A percentile compares a stretch with the other conserved stretches of the same genome.
These are phyloP conservation scores for Chaetomidium leptoderma DNA, from an alignment of 495 filamentous ascomycete species.

Conservation along the genomic window DNA sequence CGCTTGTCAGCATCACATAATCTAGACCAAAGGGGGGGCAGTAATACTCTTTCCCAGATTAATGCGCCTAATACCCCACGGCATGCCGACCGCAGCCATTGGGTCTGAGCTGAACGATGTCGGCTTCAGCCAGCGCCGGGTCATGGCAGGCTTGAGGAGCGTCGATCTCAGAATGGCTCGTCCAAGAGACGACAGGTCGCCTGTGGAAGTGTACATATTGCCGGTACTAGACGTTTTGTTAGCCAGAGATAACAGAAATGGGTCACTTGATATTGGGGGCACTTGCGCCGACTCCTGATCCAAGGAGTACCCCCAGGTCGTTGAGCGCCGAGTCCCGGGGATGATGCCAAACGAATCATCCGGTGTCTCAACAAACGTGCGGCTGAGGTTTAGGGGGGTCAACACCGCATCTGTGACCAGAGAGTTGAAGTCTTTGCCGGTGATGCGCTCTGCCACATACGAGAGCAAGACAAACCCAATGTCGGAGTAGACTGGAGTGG, in stretches of 20 bases:
- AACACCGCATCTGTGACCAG: constrained; percentile 41
- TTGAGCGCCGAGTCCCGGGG: constrained; percentile 29
- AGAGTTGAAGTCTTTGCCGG: constrained; percentile 32
- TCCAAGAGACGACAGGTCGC: constrained; percentile 50
- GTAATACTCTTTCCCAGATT: constrained; percentile 17
- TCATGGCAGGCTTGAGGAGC: constrained; percentile 44
- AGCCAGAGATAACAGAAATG: background rate
- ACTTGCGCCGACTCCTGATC: constrained; percentile 36
- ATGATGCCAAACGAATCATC: constrained; percentile 35
- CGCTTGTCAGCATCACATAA: background rate
- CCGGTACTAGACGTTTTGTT: constrained; percentile 40
- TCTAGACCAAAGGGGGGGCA: background rate
- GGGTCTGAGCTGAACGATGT: constrained; percentile 45
- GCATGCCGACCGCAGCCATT: constrained; percentile 45
- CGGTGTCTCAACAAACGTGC: constrained; percentile 35
- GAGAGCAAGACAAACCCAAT: constrained; percentile 37
- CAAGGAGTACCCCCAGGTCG: constrained; percentile 33
- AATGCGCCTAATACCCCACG: constrained; percentile 53
- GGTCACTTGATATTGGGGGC: background rate
- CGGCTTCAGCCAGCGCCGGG: constrained; percentile 56
- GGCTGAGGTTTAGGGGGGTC: constrained; percentile 42
- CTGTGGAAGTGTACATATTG: constrained; percentile 51
- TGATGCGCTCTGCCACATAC: constrained; percentile 38
- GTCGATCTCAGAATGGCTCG: constrained; percentile 51
- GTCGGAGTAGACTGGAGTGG: constrained; percentile 41